Evolutionary conservation across 1,139 yeast species (phyloP).

Genomic region (Nakaseomyces delphensis): DNA sequence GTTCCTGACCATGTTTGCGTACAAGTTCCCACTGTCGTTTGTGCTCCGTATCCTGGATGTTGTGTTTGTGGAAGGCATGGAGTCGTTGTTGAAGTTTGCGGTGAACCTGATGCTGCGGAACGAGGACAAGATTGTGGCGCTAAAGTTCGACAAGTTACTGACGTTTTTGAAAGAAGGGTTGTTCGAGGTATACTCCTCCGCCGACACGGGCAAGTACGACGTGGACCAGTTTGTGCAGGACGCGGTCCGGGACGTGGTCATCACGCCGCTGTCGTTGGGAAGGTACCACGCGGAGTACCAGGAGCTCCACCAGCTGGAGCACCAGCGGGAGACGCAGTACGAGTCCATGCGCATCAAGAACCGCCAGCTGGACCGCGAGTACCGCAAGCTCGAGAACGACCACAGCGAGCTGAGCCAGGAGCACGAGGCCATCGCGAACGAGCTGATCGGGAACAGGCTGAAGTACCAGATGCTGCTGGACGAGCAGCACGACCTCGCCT

Average conservation of each 20-base stretch:
- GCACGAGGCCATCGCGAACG: slow-evolving; percentile 67
- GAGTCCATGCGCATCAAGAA: slow-evolving; percentile 55
- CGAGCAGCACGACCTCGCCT: slow-evolving; percentile 48
- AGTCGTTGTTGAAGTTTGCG: slow-evolving; percentile 75
- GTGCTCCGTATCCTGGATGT: slow-evolving; percentile 83
- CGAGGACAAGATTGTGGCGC: slow-evolving; percentile 46
- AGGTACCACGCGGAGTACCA: slow-evolving; percentile 65
- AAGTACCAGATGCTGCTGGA: slow-evolving; percentile 56
- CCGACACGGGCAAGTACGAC: slow-evolving; percentile 35
- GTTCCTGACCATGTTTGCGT: slow-evolving; percentile 91
- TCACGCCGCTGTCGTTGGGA: slow-evolving; percentile 60
- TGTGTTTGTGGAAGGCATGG: slow-evolving; percentile 87
- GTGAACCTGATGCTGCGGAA: slow-evolving; percentile 73
- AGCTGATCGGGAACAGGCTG: slow-evolving; percentile 52
- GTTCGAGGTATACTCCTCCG: slow-evolving; percentile 43
- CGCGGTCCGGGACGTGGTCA: slow-evolving; percentile 54
- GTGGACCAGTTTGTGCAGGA: slow-evolving; percentile 67
- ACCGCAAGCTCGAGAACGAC: slow-evolving; percentile 61
- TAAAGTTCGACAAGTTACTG: slow-evolving; percentile 69
- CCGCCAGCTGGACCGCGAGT: slow-evolving; percentile 62
- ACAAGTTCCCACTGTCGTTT: slow-evolving; percentile 74
- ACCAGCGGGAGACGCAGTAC: slow-evolving; percentile 57
- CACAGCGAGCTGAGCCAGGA: slow-evolving; percentile 63
- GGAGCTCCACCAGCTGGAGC: slow-evolving; percentile 59
- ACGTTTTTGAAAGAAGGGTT: slow-evolving; percentile 70